phyloP scores from a whole-genome alignment of 495 filamentous ascomycete genomes.

The Aspergillus cristatus region DNA sequence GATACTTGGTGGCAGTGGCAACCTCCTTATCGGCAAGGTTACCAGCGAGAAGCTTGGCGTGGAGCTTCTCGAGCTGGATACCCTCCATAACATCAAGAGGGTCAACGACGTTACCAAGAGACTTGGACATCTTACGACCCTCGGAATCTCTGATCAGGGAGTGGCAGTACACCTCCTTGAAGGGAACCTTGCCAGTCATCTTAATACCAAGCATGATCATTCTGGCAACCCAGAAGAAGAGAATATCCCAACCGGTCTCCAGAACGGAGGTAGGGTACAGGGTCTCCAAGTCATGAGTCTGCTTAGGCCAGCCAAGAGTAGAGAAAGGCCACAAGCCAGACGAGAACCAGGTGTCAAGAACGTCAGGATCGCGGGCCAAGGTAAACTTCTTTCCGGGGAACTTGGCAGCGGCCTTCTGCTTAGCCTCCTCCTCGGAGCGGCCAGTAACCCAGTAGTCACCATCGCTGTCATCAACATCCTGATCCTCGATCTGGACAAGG shows the following conservation, averaged over 20 bases:
- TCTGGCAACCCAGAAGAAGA: conserved; percentile 77
- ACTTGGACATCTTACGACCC: conserved; percentile 80
- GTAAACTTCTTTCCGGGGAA: conserved; percentile 61
- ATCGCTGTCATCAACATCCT: conserved; percentile 42
- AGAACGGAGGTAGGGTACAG: conserved; percentile 67
- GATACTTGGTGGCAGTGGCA: conserved; percentile 62
- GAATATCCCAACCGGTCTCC: conserved; percentile 80
- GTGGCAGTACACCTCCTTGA: conserved; percentile 74
- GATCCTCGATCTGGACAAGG: conserved; percentile 59
- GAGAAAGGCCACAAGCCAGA: conserved; percentile 77
- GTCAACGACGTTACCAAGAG: conserved; percentile 74
- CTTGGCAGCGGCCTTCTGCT: conserved; percentile 54
- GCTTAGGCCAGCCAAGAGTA: conserved; percentile 70
- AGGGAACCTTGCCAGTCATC: conserved; percentile 67
- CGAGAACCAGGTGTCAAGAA: conserved; percentile 78
- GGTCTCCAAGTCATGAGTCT: conserved; percentile 55
- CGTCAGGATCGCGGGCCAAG: conserved; percentile 59
- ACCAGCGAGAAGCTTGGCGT: conserved; percentile 58
- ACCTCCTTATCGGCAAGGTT: conserved; percentile 71
- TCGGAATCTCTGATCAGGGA: conserved; percentile 66
- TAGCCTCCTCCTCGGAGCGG: conserved; percentile 54
- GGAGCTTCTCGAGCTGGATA: conserved; percentile 56
- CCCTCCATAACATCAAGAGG: conserved; percentile 72
- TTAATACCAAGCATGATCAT: conserved; percentile 80
- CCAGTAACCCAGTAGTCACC: conserved; percentile 60